phyloP scores from a whole-genome alignment of 805 yeast genomes.

The Metschnikowia colocasiae region DNA sequence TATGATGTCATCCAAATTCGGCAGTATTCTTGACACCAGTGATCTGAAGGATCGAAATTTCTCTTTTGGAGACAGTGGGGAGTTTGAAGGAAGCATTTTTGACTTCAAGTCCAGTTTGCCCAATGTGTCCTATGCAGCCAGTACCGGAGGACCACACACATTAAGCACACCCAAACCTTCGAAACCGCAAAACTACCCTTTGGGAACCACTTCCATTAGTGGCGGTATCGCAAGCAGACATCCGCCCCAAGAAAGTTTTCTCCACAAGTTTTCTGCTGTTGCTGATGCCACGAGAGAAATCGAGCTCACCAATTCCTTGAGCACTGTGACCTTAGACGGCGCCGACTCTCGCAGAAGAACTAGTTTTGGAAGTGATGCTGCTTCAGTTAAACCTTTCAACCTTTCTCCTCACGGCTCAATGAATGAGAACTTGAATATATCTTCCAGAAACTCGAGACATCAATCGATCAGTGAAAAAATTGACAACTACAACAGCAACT shows the following conservation, averaged over 20 bases:
- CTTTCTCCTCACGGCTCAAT: slow-evolving; percentile 39
- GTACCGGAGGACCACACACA: slow-evolving; percentile 22
- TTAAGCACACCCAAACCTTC: slow-evolving; percentile 15
- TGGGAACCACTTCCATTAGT: slow-evolving; percentile 61
- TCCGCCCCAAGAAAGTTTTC: slow-evolving; percentile 47
- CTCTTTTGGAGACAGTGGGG: slow-evolving; percentile 43
- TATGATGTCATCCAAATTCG: slow-evolving; percentile 23
- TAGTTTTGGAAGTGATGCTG: slow-evolving; percentile 39
- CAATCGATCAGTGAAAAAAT: slow-evolving; percentile 61
- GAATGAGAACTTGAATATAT: slow-evolving; percentile 41
- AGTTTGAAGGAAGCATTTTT: slow-evolving; percentile 40
- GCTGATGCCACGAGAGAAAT: slow-evolving; percentile 69
- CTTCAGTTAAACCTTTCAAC: slow-evolving; percentile 19
- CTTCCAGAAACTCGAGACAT: slow-evolving; percentile 37
- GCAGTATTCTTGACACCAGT: slow-evolving; percentile 34
- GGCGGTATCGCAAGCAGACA: slow-evolving; percentile 50
- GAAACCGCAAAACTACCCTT: slow-evolving; percentile 27
- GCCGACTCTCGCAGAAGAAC: slow-evolving; percentile 43
- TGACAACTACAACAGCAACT: slow-evolving; percentile 48
- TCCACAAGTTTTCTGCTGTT: slow-evolving; percentile 60
- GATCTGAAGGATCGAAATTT: slow-evolving; percentile 41
- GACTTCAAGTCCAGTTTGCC: slow-evolving; percentile 44
- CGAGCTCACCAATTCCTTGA: slow-evolving; percentile 46
- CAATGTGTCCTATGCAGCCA: slow-evolving; percentile 20
- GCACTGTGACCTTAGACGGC: slow-evolving; percentile 34